A percentile compares a stretch with the other conserved stretches of the same genome.
Evolutionary conservation across 2,329 filamentous ascomycete genomes (phyloP).

Genomic region (Ophiognomonia clavigignenti-juglandacearum): DNA sequence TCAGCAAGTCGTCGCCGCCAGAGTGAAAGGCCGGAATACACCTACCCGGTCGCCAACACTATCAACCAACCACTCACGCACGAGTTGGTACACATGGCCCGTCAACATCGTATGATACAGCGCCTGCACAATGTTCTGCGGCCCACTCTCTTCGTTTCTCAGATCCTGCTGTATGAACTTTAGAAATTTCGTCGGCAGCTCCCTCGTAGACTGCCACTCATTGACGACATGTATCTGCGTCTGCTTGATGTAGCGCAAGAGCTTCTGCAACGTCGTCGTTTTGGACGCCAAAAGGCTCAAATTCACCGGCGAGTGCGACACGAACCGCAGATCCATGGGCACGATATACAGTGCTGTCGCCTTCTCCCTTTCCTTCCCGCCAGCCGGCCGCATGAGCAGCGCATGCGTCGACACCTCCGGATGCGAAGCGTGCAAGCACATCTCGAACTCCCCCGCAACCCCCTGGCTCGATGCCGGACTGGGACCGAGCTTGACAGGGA

Average conservation of each 20-base stretch:
- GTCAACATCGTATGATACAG: constrained; percentile 82
- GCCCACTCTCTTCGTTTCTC: constrained; percentile 54
- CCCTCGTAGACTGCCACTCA: constrained; percentile 79
- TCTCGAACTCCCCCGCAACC: constrained; percentile 26
- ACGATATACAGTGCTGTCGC: constrained; percentile 52
- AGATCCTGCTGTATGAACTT: constrained; percentile 73
- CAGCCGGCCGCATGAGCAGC: constrained; percentile 49
- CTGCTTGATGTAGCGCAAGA: constrained; percentile 80
- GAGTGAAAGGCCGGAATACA: constrained; percentile 6
- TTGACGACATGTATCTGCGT: constrained; percentile 71
- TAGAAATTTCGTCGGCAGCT: constrained; percentile 75
- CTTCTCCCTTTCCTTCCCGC: constrained; percentile 33
- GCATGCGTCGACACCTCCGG: constrained; percentile 70
- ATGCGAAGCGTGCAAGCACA: constrained; percentile 64
- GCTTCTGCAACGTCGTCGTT: constrained; percentile 79
- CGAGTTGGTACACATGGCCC: constrained; percentile 67
- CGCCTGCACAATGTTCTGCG: constrained; percentile 62
- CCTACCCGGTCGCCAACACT: constrained; percentile 72
- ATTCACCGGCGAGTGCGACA: constrained; percentile 72
- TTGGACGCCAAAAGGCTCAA: constrained; percentile 82
- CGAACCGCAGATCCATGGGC: constrained; percentile 78
- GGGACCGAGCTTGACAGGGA: constrained; percentile 2
- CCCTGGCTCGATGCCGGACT: constrained; percentile 16
- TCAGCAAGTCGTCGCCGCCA: not conserved
- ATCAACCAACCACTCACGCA: constrained; percentile 87